phyloP scores from a whole-genome alignment of 306 rosid genomes.

The Begonia peltatifolia region DNA sequence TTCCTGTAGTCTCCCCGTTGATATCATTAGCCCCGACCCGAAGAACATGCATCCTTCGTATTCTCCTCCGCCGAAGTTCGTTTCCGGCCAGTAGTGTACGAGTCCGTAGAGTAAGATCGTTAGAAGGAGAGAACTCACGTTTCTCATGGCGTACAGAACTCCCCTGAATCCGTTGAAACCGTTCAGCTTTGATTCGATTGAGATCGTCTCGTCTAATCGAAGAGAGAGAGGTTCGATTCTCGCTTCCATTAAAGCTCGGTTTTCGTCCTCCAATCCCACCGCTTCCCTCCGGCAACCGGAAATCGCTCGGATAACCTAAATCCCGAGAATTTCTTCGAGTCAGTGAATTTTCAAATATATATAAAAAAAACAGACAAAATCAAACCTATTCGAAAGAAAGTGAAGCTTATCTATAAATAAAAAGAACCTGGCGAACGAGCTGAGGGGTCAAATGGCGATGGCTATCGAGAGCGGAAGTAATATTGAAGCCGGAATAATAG shows the following conservation, averaged over 20 bases:
- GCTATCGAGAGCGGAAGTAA: slow-evolving; percentile 37
- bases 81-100: slow-evolving; percentile 51
- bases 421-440: slow-evolving; percentile 42
- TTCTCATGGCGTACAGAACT: slow-evolving; percentile 66
- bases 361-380: not conserved
- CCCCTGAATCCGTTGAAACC: slow-evolving; percentile 81
- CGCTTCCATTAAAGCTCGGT: slow-evolving; percentile 46
- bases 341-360: not conserved
- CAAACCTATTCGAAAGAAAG: too few relatives aligned
- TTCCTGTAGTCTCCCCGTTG: slow-evolving; percentile 43
- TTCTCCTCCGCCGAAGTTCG: slow-evolving; percentile 28
- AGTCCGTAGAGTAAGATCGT: slow-evolving; percentile 45
- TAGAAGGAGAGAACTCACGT: slow-evolving; percentile 50
- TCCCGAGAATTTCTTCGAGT: too few relatives aligned
- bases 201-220: slow-evolving; percentile 18
- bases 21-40: slow-evolving; percentile 44
- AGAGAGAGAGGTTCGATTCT: slow-evolving; percentile 41
- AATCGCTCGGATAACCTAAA: slow-evolving; percentile 41
- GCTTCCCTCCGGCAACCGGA: slow-evolving; percentile 53
- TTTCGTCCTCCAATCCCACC: slow-evolving; percentile 59
- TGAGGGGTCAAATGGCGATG: slow-evolving; percentile 37
- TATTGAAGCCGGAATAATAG: slow-evolving; percentile 20
- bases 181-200: slow-evolving; percentile 38
- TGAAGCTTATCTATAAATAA: not conserved
- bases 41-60: slow-evolving; percentile 21